Percentiles rank a stretch among this genome's conserved stretches.
phyloP scores from a whole-genome alignment of 2,329 filamentous ascomycete genomes.

The Penicillium sp. region DNA sequence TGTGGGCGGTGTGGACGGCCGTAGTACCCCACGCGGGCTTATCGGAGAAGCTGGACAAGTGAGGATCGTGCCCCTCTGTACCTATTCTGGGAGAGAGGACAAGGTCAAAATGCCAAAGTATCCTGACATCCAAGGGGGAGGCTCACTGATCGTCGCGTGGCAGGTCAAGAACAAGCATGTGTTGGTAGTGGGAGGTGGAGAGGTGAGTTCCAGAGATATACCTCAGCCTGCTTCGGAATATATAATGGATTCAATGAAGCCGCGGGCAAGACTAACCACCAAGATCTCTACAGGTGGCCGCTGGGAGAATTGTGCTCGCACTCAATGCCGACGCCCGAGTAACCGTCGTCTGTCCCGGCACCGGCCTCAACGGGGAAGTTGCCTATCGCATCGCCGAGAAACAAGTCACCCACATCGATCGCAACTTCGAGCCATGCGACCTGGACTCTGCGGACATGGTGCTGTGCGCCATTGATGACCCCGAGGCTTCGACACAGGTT shows the following conservation, averaged over 20 bases:
- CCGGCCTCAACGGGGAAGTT: constrained; percentile 86
- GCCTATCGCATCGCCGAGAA: constrained; percentile 73
- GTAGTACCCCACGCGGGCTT: constrained; percentile 20
- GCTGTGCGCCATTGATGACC: constrained; percentile 89
- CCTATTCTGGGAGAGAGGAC: background rate
- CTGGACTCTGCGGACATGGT: constrained; percentile 85
- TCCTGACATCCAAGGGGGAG: constrained; percentile 82
- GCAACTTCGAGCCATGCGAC: constrained; percentile 82
- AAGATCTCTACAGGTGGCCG: constrained; percentile 71
- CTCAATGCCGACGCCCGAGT: constrained; percentile 94
- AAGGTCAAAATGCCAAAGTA: constrained; percentile 57
- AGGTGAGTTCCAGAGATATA: constrained; percentile 59
- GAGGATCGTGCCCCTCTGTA: background rate
- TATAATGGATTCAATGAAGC: constrained; percentile 19
- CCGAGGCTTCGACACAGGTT: constrained; percentile 82
- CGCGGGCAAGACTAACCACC: background rate
- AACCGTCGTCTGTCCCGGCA: constrained; percentile 76
- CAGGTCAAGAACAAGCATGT: constrained; percentile 87
- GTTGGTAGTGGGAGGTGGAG: constrained; percentile 91
- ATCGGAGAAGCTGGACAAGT: background rate
- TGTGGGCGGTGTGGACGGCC: constrained; percentile 15
- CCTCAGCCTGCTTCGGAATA: constrained; percentile 17
- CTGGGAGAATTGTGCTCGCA: constrained; percentile 88
- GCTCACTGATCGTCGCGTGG: constrained; percentile 93
- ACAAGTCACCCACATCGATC: constrained; percentile 78